These are phyloP conservation scores for Aspergillus nidulans DNA, from an alignment of 495 filamentous ascomycete species.

Conservation along the genomic window DNA sequence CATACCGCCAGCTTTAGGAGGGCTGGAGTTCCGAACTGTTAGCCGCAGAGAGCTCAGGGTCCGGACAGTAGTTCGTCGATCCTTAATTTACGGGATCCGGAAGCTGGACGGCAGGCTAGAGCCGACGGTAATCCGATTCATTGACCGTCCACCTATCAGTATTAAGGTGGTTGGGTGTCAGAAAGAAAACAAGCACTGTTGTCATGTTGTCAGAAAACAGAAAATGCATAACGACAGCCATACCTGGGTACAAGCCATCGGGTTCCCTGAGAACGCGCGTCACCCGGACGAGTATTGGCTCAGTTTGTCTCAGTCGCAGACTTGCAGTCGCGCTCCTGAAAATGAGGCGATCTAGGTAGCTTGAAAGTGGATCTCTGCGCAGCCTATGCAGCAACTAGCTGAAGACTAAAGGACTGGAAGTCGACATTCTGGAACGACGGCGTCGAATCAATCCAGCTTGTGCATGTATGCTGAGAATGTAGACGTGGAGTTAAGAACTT, in stretches of 20 bases:
- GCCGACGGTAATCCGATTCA: not conserved
- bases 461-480: not conserved
- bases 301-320: not conserved
- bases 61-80: constrained; percentile 13
- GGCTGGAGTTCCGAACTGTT: not conserved
- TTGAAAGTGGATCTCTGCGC: constrained; percentile 3
- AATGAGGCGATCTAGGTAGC: not conserved
- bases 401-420: not conserved
- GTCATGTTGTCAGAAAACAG: not conserved
- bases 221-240: too few species aligned
- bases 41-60: not conserved
- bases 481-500: not conserved
- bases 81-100: constrained; percentile 9
- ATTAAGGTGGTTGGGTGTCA: not conserved
- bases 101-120: not conserved
- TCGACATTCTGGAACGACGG: not conserved
- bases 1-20: not conserved
- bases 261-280: not conserved
- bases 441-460: not conserved
- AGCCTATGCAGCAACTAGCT: not conserved
- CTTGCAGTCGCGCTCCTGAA: not conserved
- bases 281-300: not conserved
- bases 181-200: not conserved
- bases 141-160: not conserved
- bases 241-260: too few species aligned